Evolutionary conservation across 805 yeast species (phyloP).

Genomic region (Cyberlindnera suaveolens): DNA sequence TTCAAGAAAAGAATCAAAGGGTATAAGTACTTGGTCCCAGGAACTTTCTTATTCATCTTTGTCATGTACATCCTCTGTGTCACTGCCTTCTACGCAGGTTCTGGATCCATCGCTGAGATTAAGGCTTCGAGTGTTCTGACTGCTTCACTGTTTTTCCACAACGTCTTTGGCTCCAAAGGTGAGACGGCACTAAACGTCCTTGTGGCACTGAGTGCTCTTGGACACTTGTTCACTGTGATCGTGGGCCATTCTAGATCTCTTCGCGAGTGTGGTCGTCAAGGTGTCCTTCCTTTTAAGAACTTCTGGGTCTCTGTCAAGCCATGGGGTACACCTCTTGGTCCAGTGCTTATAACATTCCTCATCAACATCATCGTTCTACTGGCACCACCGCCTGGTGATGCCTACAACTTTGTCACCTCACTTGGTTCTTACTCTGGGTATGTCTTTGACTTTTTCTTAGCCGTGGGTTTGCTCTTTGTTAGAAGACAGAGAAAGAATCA

Average conservation of each 20-base stretch:
- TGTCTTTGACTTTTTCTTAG: slow-evolving; percentile 57
- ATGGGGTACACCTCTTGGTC: slow-evolving; percentile 45
- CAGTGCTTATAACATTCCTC: slow-evolving; percentile 64
- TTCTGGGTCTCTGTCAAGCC: slow-evolving; percentile 40
- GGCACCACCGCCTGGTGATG: slow-evolving; percentile 84
- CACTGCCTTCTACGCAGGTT: slow-evolving; percentile 32
- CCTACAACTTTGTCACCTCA: slow-evolving; percentile 65
- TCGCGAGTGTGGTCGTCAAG: slow-evolving; percentile 47
- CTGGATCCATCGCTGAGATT: slow-evolving; percentile 21
- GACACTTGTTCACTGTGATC: slow-evolving; percentile 42
- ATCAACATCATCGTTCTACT: slow-evolving; percentile 62
- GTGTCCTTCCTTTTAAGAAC: slow-evolving; percentile 39
- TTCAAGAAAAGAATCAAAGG: slow-evolving; percentile 23
- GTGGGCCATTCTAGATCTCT: slow-evolving; percentile 45
- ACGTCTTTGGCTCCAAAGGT: slow-evolving; percentile 27
- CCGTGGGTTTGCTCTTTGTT: slow-evolving; percentile 52
- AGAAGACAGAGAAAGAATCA: slow-evolving; percentile 46
- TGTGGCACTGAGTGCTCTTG: slow-evolving; percentile 44
- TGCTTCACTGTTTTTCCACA: slow-evolving; percentile 27
- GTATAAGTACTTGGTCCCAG: slow-evolving; percentile 26
- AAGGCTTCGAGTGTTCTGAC: slow-evolving; percentile 27
- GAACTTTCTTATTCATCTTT: slow-evolving; percentile 27
- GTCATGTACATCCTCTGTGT: slow-evolving; percentile 28
- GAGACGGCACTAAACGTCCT: slow-evolving; percentile 43
- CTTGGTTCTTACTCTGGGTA: slow-evolving; percentile 73